Evolutionary conservation across 176 grass and related monocot species (phyloP).

Genomic region (Bolboschoenus planiculmis): DNA sequence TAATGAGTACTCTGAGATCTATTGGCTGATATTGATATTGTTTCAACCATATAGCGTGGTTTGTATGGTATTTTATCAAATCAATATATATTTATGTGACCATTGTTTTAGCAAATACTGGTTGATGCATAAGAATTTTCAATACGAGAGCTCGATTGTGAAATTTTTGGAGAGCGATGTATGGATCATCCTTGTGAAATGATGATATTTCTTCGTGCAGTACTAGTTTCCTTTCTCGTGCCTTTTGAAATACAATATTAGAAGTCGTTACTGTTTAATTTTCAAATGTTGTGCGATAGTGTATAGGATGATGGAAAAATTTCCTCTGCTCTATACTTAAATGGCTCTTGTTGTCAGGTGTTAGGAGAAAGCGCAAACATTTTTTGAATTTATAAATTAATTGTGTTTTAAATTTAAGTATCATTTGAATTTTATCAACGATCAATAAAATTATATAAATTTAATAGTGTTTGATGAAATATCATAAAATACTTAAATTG

Average conservation of each 20-base stretch:
- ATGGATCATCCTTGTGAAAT: too few species aligned
- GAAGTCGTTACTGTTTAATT: too few species aligned
- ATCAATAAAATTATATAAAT: neutral
- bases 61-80: neutral
- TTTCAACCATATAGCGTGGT: neutral
- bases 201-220: too few species aligned
- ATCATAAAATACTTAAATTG: neutral
- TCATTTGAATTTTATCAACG: neutral
- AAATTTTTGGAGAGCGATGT: neutral
- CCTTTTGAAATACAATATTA: too few species aligned
- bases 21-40: neutral
- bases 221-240: too few species aligned
- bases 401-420: neutral
- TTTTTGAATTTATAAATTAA: neutral
- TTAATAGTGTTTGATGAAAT: neutral
- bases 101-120: neutral
- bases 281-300: too few species aligned
- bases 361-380: too few species aligned
- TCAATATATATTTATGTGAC: neutral
- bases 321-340: too few species aligned
- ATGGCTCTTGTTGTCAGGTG: too few species aligned
- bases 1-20: neutral
- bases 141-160: neutral
- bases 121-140: neutral
- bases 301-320: too few species aligned